Evolutionary conservation across 208 protist genomes (phyloP), one percentile per base, ranked within the genome.

Genomic region (Acanthamoeba castellanii): DNA sequence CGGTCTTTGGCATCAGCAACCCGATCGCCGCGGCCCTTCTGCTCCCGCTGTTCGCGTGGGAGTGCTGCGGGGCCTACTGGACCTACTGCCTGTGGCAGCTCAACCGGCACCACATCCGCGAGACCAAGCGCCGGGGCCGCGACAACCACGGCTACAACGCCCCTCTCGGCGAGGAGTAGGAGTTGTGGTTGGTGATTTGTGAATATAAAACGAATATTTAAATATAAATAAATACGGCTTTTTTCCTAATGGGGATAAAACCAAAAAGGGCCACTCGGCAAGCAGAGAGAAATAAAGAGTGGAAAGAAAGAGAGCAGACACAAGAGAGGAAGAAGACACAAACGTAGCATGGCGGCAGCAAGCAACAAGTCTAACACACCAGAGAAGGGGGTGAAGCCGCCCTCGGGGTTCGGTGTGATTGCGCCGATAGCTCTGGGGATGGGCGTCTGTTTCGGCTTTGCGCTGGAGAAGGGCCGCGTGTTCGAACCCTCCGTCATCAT

Each of bases 401-500:
- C 76, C 13, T n/a, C 45, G 47, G 18, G n/a, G 30, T 87, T 64
- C n/a, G 47, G 50, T 27, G 27, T 7, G 32, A 87, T 87, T 4
- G 4, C 37, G 30, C 78, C 78, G 5, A 61, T 87, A 16, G 4
- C 78, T 3, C 47, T 87, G 25, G 78, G 27, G 18, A 55, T 87
- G 78, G 78, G 78, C 16, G 9, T 87, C n/a, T 18, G 45, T 11
- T 87, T 87, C 30, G 78, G 78, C 6, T 87, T 92, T 30, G 85
- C 85, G 14, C 64, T 92, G 11, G 85, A 92, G 42, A 92, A 92
- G 45, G 85, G 85, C n/a, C 59, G 64, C 37, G 85, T 92, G 37
- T 68, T 74, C 22, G 85, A 92, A 59, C 85, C 85, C 11, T 27
- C 55, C 32, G 59, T 92, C 7, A 92, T 92, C 37, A 47, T 47